A percentile compares a stretch with the other conserved stretches of the same genome.
These are phyloP conservation scores for Pezicula carpinea DNA, from an alignment of 2,329 filamentous ascomycete genomes.

Conservation along the genomic window DNA sequence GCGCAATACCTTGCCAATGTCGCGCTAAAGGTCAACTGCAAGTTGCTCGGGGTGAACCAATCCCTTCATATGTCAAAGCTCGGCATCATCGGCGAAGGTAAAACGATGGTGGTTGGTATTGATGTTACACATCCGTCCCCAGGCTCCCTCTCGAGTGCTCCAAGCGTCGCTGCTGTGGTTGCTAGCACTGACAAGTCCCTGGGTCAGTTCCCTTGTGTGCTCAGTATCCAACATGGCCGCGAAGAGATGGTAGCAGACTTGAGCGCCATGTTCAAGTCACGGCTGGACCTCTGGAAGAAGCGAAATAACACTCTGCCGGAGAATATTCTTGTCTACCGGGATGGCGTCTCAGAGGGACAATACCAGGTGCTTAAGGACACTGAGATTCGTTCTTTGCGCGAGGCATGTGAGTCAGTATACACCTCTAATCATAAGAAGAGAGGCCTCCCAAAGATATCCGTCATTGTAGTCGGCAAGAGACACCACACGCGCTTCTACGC, in stretches of 20 bases:
- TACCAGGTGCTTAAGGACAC: constrained; percentile 61
- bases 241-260: constrained; percentile 61
- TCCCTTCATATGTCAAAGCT: constrained; percentile 46
- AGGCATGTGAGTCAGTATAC: constrained; percentile 57
- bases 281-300: constrained; percentile 55
- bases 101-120: constrained; percentile 79
- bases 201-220: constrained; percentile 68
- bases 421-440: constrained; percentile 38
- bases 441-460: constrained; percentile 54
- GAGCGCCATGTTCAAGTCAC: constrained; percentile 50
- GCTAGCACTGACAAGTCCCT: constrained; percentile 63
- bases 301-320: constrained; percentile 55
- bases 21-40: constrained; percentile 71
- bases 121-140: constrained; percentile 83
- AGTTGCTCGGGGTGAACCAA: constrained; percentile 69
- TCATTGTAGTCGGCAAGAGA: constrained; percentile 78
- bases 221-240: constrained; percentile 59
- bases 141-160: constrained; percentile 48
- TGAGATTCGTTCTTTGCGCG: constrained; percentile 61
- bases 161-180: constrained; percentile 75
- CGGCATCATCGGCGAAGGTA: constrained; percentile 52
- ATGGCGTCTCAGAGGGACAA: constrained; percentile 82
- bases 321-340: constrained; percentile 77
- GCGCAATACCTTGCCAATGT: not conserved
- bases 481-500: constrained; percentile 85